Conservation (phyloP, 345 rosid genomes). For the Euphorbia tirucalli region DNA sequence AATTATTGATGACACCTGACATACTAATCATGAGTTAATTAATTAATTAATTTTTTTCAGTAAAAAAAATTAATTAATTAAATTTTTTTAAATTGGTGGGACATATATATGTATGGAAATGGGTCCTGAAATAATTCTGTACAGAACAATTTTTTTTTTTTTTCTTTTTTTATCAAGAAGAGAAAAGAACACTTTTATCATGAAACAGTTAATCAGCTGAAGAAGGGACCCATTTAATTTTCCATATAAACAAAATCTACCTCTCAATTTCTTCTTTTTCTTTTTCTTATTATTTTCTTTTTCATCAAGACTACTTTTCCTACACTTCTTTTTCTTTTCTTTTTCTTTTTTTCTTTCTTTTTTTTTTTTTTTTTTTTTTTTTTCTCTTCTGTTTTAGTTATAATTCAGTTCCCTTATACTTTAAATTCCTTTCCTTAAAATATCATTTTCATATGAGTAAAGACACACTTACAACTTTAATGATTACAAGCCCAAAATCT, state of each 20-base stretch:
- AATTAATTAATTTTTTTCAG: too few species aligned
- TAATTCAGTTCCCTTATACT: conserved; percentile 1
- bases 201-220: conserved; percentile 34
- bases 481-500: conserved; percentile 35
- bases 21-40: too few species aligned
- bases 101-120: not conserved
- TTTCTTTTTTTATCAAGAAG: conserved; percentile 18
- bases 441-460: conserved; percentile 41
- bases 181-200: conserved; percentile 37
- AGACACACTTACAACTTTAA: conserved; percentile 32
- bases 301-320: conserved; percentile 34
- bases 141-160: too few species aligned
- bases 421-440: conserved; percentile 41
- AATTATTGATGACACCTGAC: too few species aligned
- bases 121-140: conserved; percentile 13
- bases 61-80: too few species aligned
- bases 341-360: too few species aligned
- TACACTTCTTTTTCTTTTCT: too few species aligned
- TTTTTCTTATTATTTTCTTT: conserved; percentile 20
- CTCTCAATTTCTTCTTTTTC: too few species aligned
- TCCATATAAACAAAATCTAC: too few species aligned
- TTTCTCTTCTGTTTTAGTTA: not conserved
- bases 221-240: conserved; percentile 17
- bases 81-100: not conserved
- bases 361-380: not conserved